Conservation (phyloP, 116 monocot species). For the Iris pallida region DNA sequence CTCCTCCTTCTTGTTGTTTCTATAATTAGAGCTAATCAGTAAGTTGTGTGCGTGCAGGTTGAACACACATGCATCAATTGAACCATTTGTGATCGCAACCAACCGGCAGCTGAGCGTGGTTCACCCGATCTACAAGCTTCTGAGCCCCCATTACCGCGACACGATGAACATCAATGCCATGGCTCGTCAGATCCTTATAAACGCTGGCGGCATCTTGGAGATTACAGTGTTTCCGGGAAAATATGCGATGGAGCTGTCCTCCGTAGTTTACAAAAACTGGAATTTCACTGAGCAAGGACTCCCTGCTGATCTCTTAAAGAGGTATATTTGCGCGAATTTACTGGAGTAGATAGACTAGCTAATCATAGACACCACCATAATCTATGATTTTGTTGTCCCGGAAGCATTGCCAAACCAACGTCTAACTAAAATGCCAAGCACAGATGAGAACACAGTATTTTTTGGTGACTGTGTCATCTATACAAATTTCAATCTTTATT, state of each 20-base stretch:
- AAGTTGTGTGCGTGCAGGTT: conserved; percentile 24
- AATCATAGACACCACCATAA: no score
- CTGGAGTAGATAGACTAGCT: no score
- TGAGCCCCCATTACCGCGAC: conserved; percentile 47
- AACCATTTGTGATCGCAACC: conserved; percentile 47
- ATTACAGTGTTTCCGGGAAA: conserved; percentile 33
- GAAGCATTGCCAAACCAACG: no score
- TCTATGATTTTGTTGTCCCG: no score
- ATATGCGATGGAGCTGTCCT: conserved; percentile 53
- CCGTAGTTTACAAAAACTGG: conserved; percentile 47
- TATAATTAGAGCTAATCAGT: no score
- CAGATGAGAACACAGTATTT: no score
- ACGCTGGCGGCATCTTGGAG: conserved; percentile 55
- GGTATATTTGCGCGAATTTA: conserved; percentile 12
- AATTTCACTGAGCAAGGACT: conserved; percentile 49
- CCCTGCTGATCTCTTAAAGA: conserved; percentile 51
- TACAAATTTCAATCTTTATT: no score
- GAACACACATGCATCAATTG: conserved; percentile 36
- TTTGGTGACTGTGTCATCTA: no score
- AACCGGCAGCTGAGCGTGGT: conserved; percentile 41
- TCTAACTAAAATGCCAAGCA: no score
- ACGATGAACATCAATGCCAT: conserved; percentile 68
- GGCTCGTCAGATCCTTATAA: conserved; percentile 48
- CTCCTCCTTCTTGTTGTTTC: no score
- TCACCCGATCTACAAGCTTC: conserved; percentile 45